Percentiles rank a stretch among this genome's conserved stretches.
Conservation (phyloP, 1,284 basidiomycete species). For the Melampsora larici-populina region DNA sequence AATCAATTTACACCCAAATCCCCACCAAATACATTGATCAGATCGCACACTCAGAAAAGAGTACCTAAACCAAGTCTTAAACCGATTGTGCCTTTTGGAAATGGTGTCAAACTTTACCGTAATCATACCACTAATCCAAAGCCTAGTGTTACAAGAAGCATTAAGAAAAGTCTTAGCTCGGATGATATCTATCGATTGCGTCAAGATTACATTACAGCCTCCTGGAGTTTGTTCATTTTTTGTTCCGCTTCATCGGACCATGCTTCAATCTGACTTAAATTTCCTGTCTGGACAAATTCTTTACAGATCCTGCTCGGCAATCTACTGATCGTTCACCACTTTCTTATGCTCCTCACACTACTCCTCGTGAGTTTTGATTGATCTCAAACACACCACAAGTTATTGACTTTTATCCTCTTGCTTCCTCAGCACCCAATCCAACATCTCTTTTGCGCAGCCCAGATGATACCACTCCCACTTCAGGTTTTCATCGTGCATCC, state of each 20-base stretch:
- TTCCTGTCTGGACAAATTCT: too few species aligned
- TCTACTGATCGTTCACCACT: neutral
- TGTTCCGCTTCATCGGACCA: too few species aligned
- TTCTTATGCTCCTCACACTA: neutral
- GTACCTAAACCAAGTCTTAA: neutral
- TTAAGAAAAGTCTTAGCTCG: slow-evolving; percentile 39
- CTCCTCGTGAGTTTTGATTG: neutral
- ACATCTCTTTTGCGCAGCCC: neutral
- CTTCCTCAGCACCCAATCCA: neutral
- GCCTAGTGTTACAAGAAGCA: neutral
- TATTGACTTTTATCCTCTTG: neutral
- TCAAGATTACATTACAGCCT: too few species aligned
- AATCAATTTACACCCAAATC: too few species aligned
- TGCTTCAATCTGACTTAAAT: too few species aligned
- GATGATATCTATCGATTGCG: slow-evolving; percentile 4
- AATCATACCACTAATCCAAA: neutral
- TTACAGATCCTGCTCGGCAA: neutral
- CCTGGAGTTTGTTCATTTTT: too few species aligned
- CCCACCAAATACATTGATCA: too few species aligned
- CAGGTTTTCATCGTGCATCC: neutral
- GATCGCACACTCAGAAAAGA: neutral
- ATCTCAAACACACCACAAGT: too few species aligned
- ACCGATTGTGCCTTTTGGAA: slow-evolving; percentile 3
- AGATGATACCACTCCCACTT: neutral
- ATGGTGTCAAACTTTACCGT: neutral